phyloP scores from a whole-genome alignment of 75 land plant genomes.

The Sequoia sempervirens region DNA sequence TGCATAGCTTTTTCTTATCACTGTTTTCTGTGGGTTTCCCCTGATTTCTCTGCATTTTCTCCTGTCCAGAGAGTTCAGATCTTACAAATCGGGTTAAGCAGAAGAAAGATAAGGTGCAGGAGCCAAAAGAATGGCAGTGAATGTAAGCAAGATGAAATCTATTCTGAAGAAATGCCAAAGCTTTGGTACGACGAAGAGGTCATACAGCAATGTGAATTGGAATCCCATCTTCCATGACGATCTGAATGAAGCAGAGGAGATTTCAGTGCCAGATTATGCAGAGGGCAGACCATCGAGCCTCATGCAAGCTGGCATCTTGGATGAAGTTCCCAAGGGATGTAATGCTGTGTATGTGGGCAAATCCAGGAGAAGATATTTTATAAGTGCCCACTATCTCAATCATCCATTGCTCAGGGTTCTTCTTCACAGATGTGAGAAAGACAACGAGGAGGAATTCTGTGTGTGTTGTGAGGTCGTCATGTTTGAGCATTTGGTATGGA shows the following conservation, averaged over 20 bases:
- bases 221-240: not conserved
- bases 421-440: slow-evolving; percentile 15
- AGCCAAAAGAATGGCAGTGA: not conserved
- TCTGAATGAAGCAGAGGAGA: too few relatives aligned
- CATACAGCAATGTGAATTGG: slow-evolving; percentile 2
- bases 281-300: not conserved
- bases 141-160: slow-evolving; percentile 1
- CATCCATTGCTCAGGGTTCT: slow-evolving; percentile 45
- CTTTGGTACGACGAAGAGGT: not conserved
- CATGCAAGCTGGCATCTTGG: not conserved
- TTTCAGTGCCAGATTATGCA: not conserved
- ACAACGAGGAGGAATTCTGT: slow-evolving; percentile 15
- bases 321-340: slow-evolving; percentile 1
- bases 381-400: slow-evolving; percentile 32
- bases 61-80: not conserved
- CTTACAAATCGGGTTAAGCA: not conserved
- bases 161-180: slow-evolving; percentile 2
- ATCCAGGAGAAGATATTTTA: slow-evolving; percentile 34
- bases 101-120: not conserved
- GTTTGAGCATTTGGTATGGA: slow-evolving; percentile 83
- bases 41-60: not conserved
- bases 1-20: not conserved
- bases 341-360: slow-evolving; percentile 34
- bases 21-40: not conserved
- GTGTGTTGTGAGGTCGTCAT: slow-evolving; percentile 75